Evolutionary conservation across 2,329 filamentous ascomycete genomes (phyloP), one percentile per base, ranked within the genome.

Genomic region (Thermothelomyces thermophilus): DNA sequence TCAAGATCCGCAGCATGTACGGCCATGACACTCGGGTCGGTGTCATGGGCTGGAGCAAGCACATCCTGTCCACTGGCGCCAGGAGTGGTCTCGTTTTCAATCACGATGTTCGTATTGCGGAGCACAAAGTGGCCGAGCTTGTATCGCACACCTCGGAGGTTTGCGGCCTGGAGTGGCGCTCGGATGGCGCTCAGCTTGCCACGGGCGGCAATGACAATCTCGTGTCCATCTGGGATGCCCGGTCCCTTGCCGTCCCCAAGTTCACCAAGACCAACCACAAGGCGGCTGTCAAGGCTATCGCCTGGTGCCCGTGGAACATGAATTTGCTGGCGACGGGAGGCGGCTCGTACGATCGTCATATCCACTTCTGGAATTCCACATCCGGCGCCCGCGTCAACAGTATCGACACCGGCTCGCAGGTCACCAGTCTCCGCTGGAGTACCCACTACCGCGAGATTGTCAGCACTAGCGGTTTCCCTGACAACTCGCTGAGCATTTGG

Each of bases 241-340:
- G 93, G 44, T 93, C 89, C 8, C 79, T 98, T 53, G 84, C 83
- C 16, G 90, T 94, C 9, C 93, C 93, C 68, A 97, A 97, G 74
- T 97, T 97, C 77, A 93, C 90, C 71, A 98, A 98, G 84, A 95
- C 91, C 65, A 98, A 98, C 79, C 93, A 98, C 79, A 93, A 93
- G 71, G 93, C 93, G 50, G 93, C 93, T 39, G 90, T 98, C 73
- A 98, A 98, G 81, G 93, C 93, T 52, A 82, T 98, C 40, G 87
- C 90, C 56, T 98, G 93, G 93, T 98, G 93, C 77, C 93, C 93
- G 37, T 98, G 93, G 93, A 93, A 95, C 74, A 83, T 88, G 70
- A 97, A 96, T 77, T 83, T 97, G 43, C 85, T 98, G 41, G 93
- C 93, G 51, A 97, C 93, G 37, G 93, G 93, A 50, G 93, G 93